Conservation (phyloP, 768 basidiomycete species). For the Psilocybe cyanescens region DNA sequence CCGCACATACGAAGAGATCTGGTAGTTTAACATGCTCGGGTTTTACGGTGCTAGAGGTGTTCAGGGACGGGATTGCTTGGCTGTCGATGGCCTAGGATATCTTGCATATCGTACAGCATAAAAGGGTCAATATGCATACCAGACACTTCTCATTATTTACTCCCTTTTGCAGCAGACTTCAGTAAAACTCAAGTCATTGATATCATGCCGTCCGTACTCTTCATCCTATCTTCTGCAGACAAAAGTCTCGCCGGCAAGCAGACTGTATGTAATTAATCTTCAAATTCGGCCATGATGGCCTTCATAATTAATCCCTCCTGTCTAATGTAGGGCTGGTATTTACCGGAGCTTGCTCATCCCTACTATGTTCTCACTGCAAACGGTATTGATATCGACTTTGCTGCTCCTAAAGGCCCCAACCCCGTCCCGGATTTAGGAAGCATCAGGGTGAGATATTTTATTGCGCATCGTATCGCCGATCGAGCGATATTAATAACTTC, state of each 20-base stretch:
- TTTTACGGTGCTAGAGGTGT: no score
- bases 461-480: background rate
- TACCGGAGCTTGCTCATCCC: constrained; percentile 78
- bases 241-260: constrained; percentile 54
- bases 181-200: background rate
- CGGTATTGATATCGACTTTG: constrained; percentile 55
- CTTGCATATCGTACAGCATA: background rate
- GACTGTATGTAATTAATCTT: constrained; percentile 44
- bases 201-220: constrained; percentile 58
- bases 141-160: no score
- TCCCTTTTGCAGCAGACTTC: background rate
- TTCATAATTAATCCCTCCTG: background rate
- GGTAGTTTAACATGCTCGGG: no score
- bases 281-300: background rate
- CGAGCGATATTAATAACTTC: background rate
- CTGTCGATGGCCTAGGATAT: no score
- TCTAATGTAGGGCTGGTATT: constrained; percentile 65
- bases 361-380: constrained; percentile 60
- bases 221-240: constrained; percentile 72
- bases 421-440: constrained; percentile 69
- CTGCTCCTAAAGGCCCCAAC: constrained; percentile 64
- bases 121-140: background rate
- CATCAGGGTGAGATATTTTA: constrained; percentile 42
- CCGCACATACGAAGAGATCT: no score
- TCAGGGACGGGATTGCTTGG: no score